Percentiles rank a stretch among this genome's conserved stretches.
These are phyloP conservation scores for Picea sitchensis DNA, from an alignment of 75 land plant genomes.

Conservation along the genomic window DNA sequence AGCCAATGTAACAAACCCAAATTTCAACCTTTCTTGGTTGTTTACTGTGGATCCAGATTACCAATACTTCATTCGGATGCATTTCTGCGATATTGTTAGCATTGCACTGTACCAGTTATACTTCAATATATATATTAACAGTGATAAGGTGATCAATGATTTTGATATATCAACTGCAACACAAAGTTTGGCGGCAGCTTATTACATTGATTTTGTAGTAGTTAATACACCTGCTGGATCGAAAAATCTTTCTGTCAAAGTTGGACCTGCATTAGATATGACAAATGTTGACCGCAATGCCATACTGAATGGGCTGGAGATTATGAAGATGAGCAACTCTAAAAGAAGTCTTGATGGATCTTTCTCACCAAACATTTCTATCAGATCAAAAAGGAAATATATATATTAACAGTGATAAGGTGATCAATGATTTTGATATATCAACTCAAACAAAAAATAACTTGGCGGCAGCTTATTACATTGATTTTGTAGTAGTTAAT, in stretches of 20 bases:
- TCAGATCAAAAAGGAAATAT: constrained; percentile 25
- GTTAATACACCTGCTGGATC: background rate
- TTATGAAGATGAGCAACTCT: constrained; percentile 72
- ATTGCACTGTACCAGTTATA: constrained; percentile 33
- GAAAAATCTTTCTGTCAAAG: constrained; percentile 9
- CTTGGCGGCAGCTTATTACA: constrained; percentile 38
- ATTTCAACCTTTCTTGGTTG: constrained; percentile 77
- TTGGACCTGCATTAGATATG: constrained; percentile 55
- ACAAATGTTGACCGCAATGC: constrained; percentile 25
- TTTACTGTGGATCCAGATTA: constrained; percentile 54
- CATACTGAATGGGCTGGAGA: constrained; percentile 85
- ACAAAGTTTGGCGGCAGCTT: constrained; percentile 21
- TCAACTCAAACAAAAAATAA: constrained; percentile 16
- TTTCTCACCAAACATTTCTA: constrained; percentile 15
- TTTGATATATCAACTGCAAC: constrained; percentile 48
- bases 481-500: constrained; percentile 39
- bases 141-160: constrained; percentile 25
- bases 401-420: constrained; percentile 58
- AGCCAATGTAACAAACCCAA: constrained; percentile 51
- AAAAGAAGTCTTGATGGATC: constrained; percentile 14
- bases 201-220: constrained; percentile 49
- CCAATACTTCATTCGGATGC: constrained; percentile 68
- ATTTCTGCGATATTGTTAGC: constrained; percentile 84
- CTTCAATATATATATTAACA: constrained; percentile 80
- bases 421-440: constrained; percentile 51